Base-by-base conservation (phyloP, 2,329 filamentous ascomycete genomes). In the Monosporascus cannonballus region DNA sequence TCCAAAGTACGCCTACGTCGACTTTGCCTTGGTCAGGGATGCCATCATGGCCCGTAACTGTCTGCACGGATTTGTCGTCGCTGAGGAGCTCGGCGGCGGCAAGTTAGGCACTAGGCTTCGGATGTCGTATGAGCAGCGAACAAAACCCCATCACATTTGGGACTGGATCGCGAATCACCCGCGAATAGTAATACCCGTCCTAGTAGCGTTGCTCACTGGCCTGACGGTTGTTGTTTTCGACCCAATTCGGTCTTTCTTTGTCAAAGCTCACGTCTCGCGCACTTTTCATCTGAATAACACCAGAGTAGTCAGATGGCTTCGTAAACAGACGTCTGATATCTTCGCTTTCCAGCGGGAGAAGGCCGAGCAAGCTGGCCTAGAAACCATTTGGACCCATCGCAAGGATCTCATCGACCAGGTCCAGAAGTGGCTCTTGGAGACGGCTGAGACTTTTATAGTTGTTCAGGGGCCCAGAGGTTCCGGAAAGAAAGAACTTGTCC, bases 1-100 rank as follows among this genome's bases (percentile, higher is more conserved):
- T 3, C 93, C 94, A 0, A 86, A 85, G 61, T 96, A 84, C 68
- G 91, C 92, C 0, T 82, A 84, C 50, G 71, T 97, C 22, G 88
- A 91, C 64, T 97, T 94, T 62, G 76, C 82, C 1, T 77, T 81
- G 7, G 77, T 88, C 15, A 80, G 88, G 37, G 86, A 89, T 63
- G 87, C 91, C 6, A 87, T 95, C 51, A 90, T 94, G 83, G 91
- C 92, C 0, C 86, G 89, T 61, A 96, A 96, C 63, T 97, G 93
- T 64, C 79, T 96, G 72, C 94, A 99, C 67, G 92, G 93, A 0
- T 88, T 88, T 55, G 76, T 85, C 3, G 82, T 96, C 1, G 69
- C 77, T 0, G 86, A 90, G 61, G 75, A 81, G 24, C 72, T 80
- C 41, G 89, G 89, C 4, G 90, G 90, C 44, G 90, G 90, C 4